phyloP scores from a whole-genome alignment of 164 flowering plant genomes.

The Aristolochia fimbriata region DNA sequence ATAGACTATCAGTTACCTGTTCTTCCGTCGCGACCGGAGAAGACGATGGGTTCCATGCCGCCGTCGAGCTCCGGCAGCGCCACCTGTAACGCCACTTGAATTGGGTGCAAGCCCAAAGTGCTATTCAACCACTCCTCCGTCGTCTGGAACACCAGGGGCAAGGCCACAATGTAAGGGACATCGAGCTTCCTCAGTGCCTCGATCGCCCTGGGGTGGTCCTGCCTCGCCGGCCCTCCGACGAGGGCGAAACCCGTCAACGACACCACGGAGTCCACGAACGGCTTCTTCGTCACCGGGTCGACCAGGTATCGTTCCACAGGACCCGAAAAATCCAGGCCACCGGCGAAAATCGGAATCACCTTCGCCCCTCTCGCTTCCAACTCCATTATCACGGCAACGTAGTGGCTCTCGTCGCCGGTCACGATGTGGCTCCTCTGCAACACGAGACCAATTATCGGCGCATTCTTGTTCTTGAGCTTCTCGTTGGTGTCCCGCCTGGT shows the following conservation, averaged over 20 bases:
- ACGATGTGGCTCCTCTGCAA: slow-evolving; percentile 93
- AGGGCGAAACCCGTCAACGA: slow-evolving; percentile 95
- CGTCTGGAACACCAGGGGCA: slow-evolving; percentile 96
- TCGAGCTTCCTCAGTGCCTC: slow-evolving; percentile 91
- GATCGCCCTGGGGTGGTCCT: slow-evolving; percentile 93
- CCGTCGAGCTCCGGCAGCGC: slow-evolving; percentile 99
- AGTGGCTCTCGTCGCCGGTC: slow-evolving; percentile 95
- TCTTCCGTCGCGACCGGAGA: slow-evolving; percentile 87
- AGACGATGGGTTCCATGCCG: slow-evolving; percentile 97
- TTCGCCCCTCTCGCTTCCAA: slow-evolving; percentile 92
- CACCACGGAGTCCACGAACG: slow-evolving; percentile 66
- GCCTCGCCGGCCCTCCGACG: slow-evolving; percentile 98
- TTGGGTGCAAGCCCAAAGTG: slow-evolving; percentile 91
- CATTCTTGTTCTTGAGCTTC: slow-evolving; percentile 57
- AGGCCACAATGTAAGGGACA: slow-evolving; percentile 91
- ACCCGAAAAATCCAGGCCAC: slow-evolving; percentile 94
- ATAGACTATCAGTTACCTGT: no score
- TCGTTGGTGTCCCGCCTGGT: slow-evolving; percentile 81
- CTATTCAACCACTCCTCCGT: slow-evolving; percentile 98
- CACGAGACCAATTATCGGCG: slow-evolving; percentile 72
- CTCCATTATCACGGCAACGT: slow-evolving; percentile 99
- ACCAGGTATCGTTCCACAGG: slow-evolving; percentile 78
- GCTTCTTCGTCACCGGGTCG: slow-evolving; percentile 72
- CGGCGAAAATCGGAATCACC: slow-evolving; percentile 89
- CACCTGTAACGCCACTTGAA: slow-evolving; percentile 98